These are phyloP conservation scores for Ramalina peruviana DNA, from an alignment of 495 filamentous ascomycete genomes.

Conservation along the genomic window DNA sequence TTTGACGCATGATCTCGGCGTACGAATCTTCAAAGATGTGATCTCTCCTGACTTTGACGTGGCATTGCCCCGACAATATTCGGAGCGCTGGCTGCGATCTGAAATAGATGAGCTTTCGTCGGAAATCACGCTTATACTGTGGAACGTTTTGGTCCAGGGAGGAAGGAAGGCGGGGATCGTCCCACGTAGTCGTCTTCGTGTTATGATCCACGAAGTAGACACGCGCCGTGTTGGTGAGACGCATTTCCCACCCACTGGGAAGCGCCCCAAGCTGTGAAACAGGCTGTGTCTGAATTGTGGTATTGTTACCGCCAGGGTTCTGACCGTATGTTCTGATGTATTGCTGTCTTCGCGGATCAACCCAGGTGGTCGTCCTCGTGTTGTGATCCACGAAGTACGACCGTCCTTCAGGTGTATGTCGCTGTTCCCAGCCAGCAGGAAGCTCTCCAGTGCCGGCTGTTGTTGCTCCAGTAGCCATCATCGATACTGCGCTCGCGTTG, in stretches of 20 bases:
- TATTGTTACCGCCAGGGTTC: constrained; percentile 56
- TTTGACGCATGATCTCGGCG: constrained; percentile 94
- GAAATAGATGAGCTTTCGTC: constrained; percentile 97
- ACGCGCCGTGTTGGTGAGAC: constrained; percentile 89
- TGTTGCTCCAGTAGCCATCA: constrained; percentile 91
- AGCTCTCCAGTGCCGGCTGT: constrained; percentile 91
- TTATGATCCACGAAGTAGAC: constrained; percentile 99
- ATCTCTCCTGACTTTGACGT: constrained; percentile 90
- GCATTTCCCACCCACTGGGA: constrained; percentile 98
- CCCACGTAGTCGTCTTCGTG: constrained; percentile 99
- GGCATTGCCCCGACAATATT: constrained; percentile 90
- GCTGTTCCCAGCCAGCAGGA: constrained; percentile 90
- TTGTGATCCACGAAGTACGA: constrained; percentile 99
- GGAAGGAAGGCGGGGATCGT: constrained; percentile 87
- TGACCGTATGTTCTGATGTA: constrained; percentile 96
- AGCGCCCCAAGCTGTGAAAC: constrained; percentile 95
- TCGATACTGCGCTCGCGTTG: constrained; percentile 49
- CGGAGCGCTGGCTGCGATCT: constrained; percentile 91
- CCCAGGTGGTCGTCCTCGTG: constrained; percentile 96
- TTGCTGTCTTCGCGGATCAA: constrained; percentile 94
- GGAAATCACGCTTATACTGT: constrained; percentile 98
- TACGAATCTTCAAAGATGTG: constrained; percentile 99
- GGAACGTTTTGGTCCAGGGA: constrained; percentile 97
- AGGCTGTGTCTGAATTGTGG: constrained; percentile 88
- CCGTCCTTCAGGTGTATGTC: constrained; percentile 86